Base-by-base conservation (phyloP, 257 asterid species). In the Galeopsis tetrahit region DNA sequence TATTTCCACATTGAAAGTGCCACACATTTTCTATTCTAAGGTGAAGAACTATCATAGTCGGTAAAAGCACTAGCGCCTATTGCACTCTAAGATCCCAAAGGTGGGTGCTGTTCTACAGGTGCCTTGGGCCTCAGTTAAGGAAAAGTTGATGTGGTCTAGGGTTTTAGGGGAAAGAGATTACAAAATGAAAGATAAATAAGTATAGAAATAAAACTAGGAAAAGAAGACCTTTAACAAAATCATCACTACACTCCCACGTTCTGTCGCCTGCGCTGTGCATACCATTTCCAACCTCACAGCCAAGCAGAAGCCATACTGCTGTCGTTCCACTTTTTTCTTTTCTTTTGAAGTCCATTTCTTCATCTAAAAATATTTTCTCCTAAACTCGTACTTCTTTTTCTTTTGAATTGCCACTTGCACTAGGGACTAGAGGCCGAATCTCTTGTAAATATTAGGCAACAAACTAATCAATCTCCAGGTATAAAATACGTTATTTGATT, bases 1-100 rank as follows among this genome's bases (percentile, higher is more conserved):
- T 52, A 69, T 68, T 70, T 68, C 42, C 61, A 42, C 75, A 17
- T 39, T 66, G 59, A n/a, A 51, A 59, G 46, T 73, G 56, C 62
- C 58, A 31, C 75, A 61, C 52, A 15, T 21, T 72, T 44, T 71
- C 35, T 28, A 11, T 35, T 72, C 52, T n/a, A 35, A 52, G 33
- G 44, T 48, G 49, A 32, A 62, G 36, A 75, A 44, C 62, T 28
- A 11, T 5, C 21, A 32, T 33, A 33, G 10, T 11, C 10, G 42
- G 10, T 58, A 58, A 31, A 58, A 5, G 10, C 39, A 55, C 61
- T 17, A 55, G 63, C 63, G 8, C 13, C 15, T 31, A 9, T 58
- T 32, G 14, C 40, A 4, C 40, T 33, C 8, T 58, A 32, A 11
- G 13, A 55, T 28, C 35, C n/a, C 4, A 28, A 52, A 28, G 63